Conservation (phyloP, 345 rosid genomes). For the Gynandropsis gynandra region DNA sequence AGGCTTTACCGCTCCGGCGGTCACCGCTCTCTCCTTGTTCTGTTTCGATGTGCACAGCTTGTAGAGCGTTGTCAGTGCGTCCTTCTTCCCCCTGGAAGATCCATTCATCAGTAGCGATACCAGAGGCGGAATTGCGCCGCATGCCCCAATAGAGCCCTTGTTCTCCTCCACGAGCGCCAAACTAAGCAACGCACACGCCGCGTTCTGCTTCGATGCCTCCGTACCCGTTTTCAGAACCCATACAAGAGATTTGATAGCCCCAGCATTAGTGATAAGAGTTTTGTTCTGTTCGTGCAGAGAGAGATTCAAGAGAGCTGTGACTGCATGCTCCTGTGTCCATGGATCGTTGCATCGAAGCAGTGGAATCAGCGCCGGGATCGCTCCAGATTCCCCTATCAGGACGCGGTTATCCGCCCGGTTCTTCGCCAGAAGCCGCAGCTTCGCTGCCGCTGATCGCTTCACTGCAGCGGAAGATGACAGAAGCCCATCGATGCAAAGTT, state of each 20-base stretch:
- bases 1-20: slow-evolving; percentile 88
- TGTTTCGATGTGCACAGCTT: slow-evolving; percentile 70
- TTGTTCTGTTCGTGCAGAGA: slow-evolving; percentile 74
- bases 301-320: slow-evolving; percentile 80
- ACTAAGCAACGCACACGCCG: slow-evolving; percentile 85
- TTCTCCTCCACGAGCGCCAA: slow-evolving; percentile 79
- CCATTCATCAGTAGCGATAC: slow-evolving; percentile 76
- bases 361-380: slow-evolving; percentile 71
- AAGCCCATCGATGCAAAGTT: slow-evolving; percentile 81
- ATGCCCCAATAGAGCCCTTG: slow-evolving; percentile 74
- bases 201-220: slow-evolving; percentile 91
- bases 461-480: slow-evolving; percentile 61
- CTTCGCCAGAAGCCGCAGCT: slow-evolving; percentile 80
- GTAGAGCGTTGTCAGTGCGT: slow-evolving; percentile 82
- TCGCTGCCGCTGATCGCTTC: slow-evolving; percentile 91
- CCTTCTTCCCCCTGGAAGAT: slow-evolving; percentile 81
- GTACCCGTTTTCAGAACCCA: slow-evolving; percentile 90
- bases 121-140: slow-evolving; percentile 91
- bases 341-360: slow-evolving; percentile 82
- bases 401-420: slow-evolving; percentile 78
- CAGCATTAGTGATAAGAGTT: slow-evolving; percentile 46
- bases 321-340: slow-evolving; percentile 92
- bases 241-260: slow-evolving; percentile 77
- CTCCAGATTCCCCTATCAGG: slow-evolving; percentile 89
- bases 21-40: slow-evolving; percentile 89